Evolutionary conservation across 169 alveolate genomes (phyloP).

Genomic region (Plasmodium vivax): DNA sequence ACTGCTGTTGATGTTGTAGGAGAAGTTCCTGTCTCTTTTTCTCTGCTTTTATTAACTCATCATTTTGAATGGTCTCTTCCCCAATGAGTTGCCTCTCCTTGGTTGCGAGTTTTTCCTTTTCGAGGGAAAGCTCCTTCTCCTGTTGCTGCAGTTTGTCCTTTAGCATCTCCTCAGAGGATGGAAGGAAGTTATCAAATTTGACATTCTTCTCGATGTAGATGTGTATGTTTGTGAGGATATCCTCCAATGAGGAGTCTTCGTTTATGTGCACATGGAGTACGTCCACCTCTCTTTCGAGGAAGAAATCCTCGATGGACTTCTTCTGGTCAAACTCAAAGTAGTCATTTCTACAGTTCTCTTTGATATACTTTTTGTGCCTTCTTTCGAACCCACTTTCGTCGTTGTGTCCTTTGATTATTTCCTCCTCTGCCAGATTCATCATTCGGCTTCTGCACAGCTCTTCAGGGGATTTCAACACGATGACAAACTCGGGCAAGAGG

Average conservation of each 20-base stretch:
- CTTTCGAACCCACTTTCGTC: slow-evolving; percentile 73
- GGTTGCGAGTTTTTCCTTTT: slow-evolving; percentile 10
- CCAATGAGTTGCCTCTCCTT: neutral
- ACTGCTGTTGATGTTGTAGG: slow-evolving; percentile 46
- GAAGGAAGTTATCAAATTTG: slow-evolving; percentile 45
- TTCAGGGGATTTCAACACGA: slow-evolving; percentile 21
- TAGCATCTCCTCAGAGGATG: slow-evolving; percentile 35
- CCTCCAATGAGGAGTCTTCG: slow-evolving; percentile 32
- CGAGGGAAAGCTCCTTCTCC: neutral
- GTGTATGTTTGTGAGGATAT: slow-evolving; percentile 36
- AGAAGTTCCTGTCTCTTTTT: slow-evolving; percentile 63
- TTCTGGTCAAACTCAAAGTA: slow-evolving; percentile 41
- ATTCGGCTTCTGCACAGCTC: slow-evolving; percentile 48
- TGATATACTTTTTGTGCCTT: slow-evolving; percentile 22
- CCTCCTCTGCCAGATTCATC: slow-evolving; percentile 57
- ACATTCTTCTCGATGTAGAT: slow-evolving; percentile 47
- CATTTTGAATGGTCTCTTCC: slow-evolving; percentile 36
- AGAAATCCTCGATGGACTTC: slow-evolving; percentile 42
- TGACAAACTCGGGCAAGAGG: slow-evolving; percentile 36
- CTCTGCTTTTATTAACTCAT: slow-evolving; percentile 56
- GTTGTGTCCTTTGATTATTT: slow-evolving; percentile 58
- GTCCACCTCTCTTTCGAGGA: slow-evolving; percentile 32
- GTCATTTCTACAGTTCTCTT: slow-evolving; percentile 64
- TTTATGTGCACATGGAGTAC: slow-evolving; percentile 32
- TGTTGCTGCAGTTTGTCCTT: slow-evolving; percentile 7